These are phyloP conservation scores for Aspergillus brasiliensis DNA, from an alignment of 2,329 filamentous ascomycete species.

Conservation along the genomic window DNA sequence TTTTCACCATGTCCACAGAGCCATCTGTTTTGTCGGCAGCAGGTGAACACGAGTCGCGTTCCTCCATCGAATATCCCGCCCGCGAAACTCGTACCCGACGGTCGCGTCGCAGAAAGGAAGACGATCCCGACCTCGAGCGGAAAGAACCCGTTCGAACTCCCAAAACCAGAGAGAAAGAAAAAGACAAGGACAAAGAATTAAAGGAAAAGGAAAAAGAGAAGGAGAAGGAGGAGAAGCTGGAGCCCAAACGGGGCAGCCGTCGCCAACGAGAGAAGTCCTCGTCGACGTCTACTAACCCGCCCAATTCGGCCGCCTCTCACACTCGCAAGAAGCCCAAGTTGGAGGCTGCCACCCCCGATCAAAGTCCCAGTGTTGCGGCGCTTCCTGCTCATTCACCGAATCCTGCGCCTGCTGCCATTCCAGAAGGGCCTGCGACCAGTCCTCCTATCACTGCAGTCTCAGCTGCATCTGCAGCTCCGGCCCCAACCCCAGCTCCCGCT, in stretches of 20 bases:
- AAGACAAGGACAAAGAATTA: slow-evolving; percentile 17
- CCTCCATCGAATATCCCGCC: slow-evolving; percentile 23
- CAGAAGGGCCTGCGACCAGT: slow-evolving; percentile 10
- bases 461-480: slow-evolving; percentile 10
- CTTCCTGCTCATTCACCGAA: background rate
- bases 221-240: slow-evolving; percentile 21
- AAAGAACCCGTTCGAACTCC: slow-evolving; percentile 29
- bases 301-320: slow-evolving; percentile 18
- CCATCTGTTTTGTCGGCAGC: slow-evolving; percentile 29
- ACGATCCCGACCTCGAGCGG: slow-evolving; percentile 30
- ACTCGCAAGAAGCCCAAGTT: slow-evolving; percentile 53
- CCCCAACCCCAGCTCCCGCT: slow-evolving; percentile 15
- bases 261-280: slow-evolving; percentile 41
- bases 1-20: slow-evolving; percentile 36
- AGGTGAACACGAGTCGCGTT: slow-evolving; percentile 29
- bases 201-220: slow-evolving; percentile 33
- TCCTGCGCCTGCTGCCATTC: slow-evolving; percentile 5
- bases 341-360: slow-evolving; percentile 29
- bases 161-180: slow-evolving; percentile 25
- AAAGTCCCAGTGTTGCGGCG: background rate
- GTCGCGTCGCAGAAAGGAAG: slow-evolving; percentile 47
- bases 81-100: slow-evolving; percentile 37
- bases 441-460: slow-evolving; percentile 7
- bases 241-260: slow-evolving; percentile 33
- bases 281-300: slow-evolving; percentile 21